Base-by-base conservation (phyloP, 1,284 basidiomycete species). In the Ceratobasidium sp. region DNA sequence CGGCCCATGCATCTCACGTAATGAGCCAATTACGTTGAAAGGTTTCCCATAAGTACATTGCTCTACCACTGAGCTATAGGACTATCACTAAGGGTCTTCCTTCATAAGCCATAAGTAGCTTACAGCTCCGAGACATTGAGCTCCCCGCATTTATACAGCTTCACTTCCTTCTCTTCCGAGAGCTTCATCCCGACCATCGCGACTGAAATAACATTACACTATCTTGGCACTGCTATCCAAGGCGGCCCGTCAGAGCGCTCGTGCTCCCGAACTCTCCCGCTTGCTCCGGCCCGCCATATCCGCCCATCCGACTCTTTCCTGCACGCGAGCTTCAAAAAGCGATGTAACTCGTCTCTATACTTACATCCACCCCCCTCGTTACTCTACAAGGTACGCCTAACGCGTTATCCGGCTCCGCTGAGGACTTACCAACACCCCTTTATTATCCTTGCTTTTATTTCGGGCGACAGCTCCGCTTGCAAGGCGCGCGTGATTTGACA, bases 31-130 rank as follows among this genome's bases (percentile, higher is more conserved):
- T 38, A 67, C 64, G 64, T 50, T 67, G 28, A 43, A 28, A 58
- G 66, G 52, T 70, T 70, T 70, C 66, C 66, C 66, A 70, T 70
- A 70, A 70, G 66, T 70, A 70, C 66, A 70, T 70, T 70, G 66
- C 66, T 70, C 66, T 70, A 70, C 66, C 66, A 70, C 66, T 70
- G 66, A 70, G 66, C 66, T 70, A 70, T 70, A 70, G 66, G 66
- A 70, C 66, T 70, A 18, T 58, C 64, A 67, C 38, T 67, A 67
- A 67, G 64, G 64, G 64, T 67, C 64, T 35, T 38, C 8, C 11
- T 28, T 18, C 16, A 67, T 44, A 23, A 6, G 13, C 5, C n/a
- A 55, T 41, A 26, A 28, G 30, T n/a, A n/a, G n/a, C n/a, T n/a
- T n/a, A n/a, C n/a, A n/a, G n/a, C n/a, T n/a, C n/a, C n/a, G n/a